Evolutionary conservation across 2,329 filamentous ascomycete genomes (phyloP), one percentile per base, ranked within the genome.

Genomic region (Sarocladiaceae sp.): DNA sequence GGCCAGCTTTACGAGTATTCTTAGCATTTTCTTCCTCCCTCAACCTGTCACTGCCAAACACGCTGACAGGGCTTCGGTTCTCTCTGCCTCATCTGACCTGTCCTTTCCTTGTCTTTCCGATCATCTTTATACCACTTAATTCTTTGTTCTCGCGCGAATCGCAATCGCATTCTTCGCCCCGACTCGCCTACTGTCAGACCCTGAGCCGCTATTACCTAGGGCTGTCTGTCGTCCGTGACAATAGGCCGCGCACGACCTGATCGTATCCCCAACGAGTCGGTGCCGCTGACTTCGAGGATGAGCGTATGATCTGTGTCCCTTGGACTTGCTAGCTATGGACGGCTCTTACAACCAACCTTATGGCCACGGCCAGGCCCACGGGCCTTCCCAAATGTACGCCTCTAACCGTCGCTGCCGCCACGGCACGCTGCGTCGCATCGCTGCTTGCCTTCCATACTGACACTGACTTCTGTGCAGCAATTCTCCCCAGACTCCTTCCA

Each of bases 401-500:
- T 29, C 20, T 29, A 24, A 13, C 37, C 13, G 4, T n/a, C 34
- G 34, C 10, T 9, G 9, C 19, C 21, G n/a, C 33, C 10, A 27
- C 37, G 37, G 37, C 23, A 16, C 15, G 37, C 37, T 41, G 37
- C 37, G 29, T 41, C 23, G 18, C 24, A 21, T 29, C n/a, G 3
- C 5, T 18, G 26, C 10, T 23, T 12, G 21, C 23, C 37, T 12
- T 16, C 23, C n/a, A 24, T 41, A 29, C 37, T 41, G 37, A 27
- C 23, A 6, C 16, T 18, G 37, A 27, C 23, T 6, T 41, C 9
- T 3, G 16, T 7, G 6, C 37, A 41, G 37, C 16, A 41, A 43
- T 18, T 56, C 58, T 31, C 56, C 61, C 7, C 52, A 57, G 32
- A 56, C 61, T n/a, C 56, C 60, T 13, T 52, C 59, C 16, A 57